Percentiles rank a stretch among this genome's conserved stretches.
Evolutionary conservation across 2,329 filamentous ascomycete species (phyloP).

Genomic region (Cordyceps cicadae): DNA sequence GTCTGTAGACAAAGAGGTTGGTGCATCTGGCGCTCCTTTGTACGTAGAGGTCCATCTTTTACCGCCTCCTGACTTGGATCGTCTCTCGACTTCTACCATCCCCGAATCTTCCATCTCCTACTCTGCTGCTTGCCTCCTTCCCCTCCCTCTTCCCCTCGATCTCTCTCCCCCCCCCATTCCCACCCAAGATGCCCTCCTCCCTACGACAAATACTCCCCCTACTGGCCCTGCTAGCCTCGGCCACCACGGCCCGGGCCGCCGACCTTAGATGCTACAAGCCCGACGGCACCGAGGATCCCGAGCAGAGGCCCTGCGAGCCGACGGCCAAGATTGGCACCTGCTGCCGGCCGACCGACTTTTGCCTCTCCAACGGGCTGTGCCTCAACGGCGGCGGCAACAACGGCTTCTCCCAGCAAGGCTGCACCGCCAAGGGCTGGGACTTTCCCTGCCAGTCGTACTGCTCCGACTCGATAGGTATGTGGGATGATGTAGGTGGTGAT

Average conservation of each 20-base stretch:
- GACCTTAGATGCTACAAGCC: background rate
- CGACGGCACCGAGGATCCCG: background rate
- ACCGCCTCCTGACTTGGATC: no score
- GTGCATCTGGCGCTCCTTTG: background rate
- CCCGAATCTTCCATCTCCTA: no score
- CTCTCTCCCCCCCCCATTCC: background rate
- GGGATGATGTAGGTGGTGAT: no score
- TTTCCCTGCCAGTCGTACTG: conserved; percentile 6
- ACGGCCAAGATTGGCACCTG: conserved; percentile 5
- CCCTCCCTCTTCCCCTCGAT: background rate
- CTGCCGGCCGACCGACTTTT: background rate
- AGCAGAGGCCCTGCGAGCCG: conserved; percentile 7
- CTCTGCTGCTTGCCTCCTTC: no score
- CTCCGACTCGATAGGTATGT: background rate
- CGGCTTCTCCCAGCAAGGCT: background rate
- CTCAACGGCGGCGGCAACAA: conserved; percentile 5
- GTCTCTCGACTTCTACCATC: no score
- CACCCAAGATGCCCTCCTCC: background rate
- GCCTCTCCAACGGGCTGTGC: conserved; percentile 6
- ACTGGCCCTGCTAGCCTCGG: background rate
- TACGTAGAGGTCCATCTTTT: no score
- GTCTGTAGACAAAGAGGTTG: background rate
- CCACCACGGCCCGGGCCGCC: background rate
- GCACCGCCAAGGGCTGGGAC: background rate
- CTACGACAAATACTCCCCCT: background rate